Evolutionary conservation across 805 yeast genomes (phyloP).

Genomic region (Pichia insulana): DNA sequence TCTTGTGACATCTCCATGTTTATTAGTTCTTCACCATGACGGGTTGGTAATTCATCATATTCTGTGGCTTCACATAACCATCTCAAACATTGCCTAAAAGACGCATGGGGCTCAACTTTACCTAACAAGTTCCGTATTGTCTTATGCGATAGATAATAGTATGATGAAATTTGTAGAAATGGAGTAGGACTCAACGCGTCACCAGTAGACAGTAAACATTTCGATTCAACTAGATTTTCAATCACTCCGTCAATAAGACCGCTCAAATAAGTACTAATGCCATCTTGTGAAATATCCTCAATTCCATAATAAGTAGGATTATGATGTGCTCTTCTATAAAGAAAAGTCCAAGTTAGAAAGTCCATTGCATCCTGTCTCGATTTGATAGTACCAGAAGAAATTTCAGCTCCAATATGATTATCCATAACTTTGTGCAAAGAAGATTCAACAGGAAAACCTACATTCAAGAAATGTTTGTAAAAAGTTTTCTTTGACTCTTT

Average conservation of each 20-base stretch:
- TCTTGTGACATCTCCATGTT: slow-evolving; percentile 76
- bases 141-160: slow-evolving; percentile 85
- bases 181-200: slow-evolving; percentile 58
- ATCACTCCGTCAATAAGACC: slow-evolving; percentile 62
- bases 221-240: slow-evolving; percentile 58
- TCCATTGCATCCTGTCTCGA: slow-evolving; percentile 65
- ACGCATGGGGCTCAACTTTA: slow-evolving; percentile 36
- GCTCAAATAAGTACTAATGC: slow-evolving; percentile 50
- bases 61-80: slow-evolving; percentile 58
- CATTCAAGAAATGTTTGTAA: slow-evolving; percentile 68
- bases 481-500: slow-evolving; percentile 67
- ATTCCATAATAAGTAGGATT: slow-evolving; percentile 73
- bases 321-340: slow-evolving; percentile 65
- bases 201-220: slow-evolving; percentile 54
- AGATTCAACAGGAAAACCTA: slow-evolving; percentile 79
- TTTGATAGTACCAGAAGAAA: slow-evolving; percentile 57
- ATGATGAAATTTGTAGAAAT: slow-evolving; percentile 76
- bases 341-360: slow-evolving; percentile 68
- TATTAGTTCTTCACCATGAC: slow-evolving; percentile 86
- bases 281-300: slow-evolving; percentile 48
- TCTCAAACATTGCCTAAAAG: slow-evolving; percentile 56
- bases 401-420: slow-evolving; percentile 76
- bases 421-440: slow-evolving; percentile 70
- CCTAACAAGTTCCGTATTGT: slow-evolving; percentile 66
- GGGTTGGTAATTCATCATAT: slow-evolving; percentile 79